These are phyloP conservation scores for Suillus decipiens DNA, from an alignment of 768 basidiomycete species.

Conservation along the genomic window DNA sequence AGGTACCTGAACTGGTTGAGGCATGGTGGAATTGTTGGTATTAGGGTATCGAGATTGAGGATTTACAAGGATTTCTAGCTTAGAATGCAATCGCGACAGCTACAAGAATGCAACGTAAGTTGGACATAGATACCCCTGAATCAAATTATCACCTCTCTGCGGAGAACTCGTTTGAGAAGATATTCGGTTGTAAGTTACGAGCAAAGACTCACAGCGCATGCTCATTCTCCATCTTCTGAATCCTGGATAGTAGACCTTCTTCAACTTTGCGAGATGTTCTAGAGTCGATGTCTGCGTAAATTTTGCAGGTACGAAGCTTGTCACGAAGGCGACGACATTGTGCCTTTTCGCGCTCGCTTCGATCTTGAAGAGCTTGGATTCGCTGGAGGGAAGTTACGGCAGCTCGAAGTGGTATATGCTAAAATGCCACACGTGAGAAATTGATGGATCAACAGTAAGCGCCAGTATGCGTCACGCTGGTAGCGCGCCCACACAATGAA, in stretches of 20 bases:
- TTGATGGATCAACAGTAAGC: not conserved
- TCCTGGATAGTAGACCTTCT: constrained; percentile 33
- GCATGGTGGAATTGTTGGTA: constrained; percentile 44
- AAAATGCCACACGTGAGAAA: constrained; percentile 26
- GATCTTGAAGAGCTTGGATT: constrained; percentile 39
- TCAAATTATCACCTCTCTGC: constrained; percentile 8
- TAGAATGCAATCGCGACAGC: constrained; percentile 34
- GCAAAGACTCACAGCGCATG: constrained; percentile 28
- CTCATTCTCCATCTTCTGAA: constrained; percentile 33
- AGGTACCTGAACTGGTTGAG: constrained; percentile 53
- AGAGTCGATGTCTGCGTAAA: constrained; percentile 32
- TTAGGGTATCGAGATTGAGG: constrained; percentile 32
- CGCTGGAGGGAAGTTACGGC: constrained; percentile 38
- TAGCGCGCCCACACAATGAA: not conserved
- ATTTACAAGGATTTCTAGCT: constrained; percentile 38
- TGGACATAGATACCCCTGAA: not conserved
- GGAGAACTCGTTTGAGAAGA: not conserved
- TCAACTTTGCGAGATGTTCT: constrained; percentile 38
- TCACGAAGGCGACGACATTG: constrained; percentile 35
- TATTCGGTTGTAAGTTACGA: not conserved
- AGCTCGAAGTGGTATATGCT: constrained; percentile 35
- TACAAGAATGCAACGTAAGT: constrained; percentile 25
- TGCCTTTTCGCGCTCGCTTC: constrained; percentile 30
- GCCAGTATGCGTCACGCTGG: not conserved
- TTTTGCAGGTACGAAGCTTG: constrained; percentile 32